phyloP scores from a whole-genome alignment of 768 basidiomycete genomes.

The Leccinum fibrillosum region DNA sequence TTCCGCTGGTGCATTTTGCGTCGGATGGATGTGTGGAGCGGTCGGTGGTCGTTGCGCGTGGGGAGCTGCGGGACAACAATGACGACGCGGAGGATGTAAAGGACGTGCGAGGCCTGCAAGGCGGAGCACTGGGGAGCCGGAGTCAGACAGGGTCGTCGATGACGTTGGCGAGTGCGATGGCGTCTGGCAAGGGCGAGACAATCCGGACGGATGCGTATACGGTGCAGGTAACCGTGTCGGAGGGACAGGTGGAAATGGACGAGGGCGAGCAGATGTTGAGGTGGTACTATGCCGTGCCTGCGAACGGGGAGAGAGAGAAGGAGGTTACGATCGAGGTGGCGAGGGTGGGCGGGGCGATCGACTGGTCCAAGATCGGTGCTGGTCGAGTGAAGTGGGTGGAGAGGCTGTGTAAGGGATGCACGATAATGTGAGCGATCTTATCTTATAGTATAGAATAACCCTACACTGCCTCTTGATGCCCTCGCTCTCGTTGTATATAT shows the following conservation, averaged over 20 bases:
- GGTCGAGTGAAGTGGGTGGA: constrained; percentile 5
- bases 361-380: constrained; percentile 8
- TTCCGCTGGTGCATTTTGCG: constrained; percentile 90
- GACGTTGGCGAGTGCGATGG: constrained; percentile 6
- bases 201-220: constrained; percentile 32
- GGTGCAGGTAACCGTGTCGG: constrained; percentile 41
- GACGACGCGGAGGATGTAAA: not conserved
- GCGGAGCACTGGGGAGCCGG: not conserved
- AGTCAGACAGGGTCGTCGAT: constrained; percentile 13
- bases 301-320: constrained; percentile 17
- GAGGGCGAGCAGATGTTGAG: constrained; percentile 49
- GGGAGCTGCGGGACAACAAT: not conserved
- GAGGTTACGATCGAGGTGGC: constrained; percentile 41
- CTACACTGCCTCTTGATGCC: not conserved
- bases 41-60: constrained; percentile 2
- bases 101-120: not conserved
- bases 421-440: constrained; percentile 19
- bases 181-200: not conserved
- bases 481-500: too few species aligned
- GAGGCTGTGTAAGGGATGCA: constrained; percentile 14
- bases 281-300: constrained; percentile 46
- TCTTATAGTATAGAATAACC: too few species aligned
- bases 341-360: constrained; percentile 41
- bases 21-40: constrained; percentile 34
- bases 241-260: constrained; percentile 45